phyloP scores from a whole-genome alignment of 169 alveolate species.

The Cryptosporidium ryanae region DNA sequence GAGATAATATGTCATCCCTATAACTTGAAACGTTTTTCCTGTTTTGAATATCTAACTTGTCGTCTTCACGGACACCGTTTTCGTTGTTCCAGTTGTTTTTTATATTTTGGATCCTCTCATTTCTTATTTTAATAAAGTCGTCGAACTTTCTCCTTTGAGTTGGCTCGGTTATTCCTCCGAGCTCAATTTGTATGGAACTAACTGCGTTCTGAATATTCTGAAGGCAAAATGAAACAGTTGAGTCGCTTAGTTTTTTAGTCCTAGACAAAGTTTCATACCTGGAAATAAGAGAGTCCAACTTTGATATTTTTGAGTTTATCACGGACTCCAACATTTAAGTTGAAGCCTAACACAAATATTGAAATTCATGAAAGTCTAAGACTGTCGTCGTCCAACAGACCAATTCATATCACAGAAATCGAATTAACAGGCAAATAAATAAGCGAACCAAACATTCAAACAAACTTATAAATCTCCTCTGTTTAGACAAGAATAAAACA shows the following conservation, averaged over 20 bases:
- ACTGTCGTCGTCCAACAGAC: background rate
- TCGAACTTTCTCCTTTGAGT: slow-evolving; percentile 22
- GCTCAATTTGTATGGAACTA: slow-evolving; percentile 42
- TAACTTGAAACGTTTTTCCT: background rate
- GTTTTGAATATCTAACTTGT: background rate
- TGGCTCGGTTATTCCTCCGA: slow-evolving; percentile 6
- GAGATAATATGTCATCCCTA: slow-evolving; percentile 25
- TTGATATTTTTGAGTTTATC: slow-evolving; percentile 35
- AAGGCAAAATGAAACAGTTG: slow-evolving; percentile 50
- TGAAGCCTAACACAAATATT: no score
- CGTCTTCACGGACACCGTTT: background rate
- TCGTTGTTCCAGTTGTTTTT: slow-evolving; percentile 13
- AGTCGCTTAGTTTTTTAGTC: slow-evolving; percentile 48
- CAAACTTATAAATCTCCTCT: no score
- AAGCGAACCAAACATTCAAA: no score
- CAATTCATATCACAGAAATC: background rate
- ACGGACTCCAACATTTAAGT: slow-evolving; percentile 12
- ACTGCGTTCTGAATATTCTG: slow-evolving; percentile 45
- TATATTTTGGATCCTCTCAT: slow-evolving; percentile 10
- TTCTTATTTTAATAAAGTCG: slow-evolving; percentile 24
- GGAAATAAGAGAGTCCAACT: slow-evolving; percentile 55
- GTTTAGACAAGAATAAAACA: no score
- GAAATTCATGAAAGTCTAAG: background rate
- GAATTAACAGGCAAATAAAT: background rate
- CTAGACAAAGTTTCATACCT: slow-evolving; percentile 47